Evolutionary conservation across 148 eudicot genomes (phyloP), one percentile per base, ranked within the genome.

Genomic region (Amaranthus palmeri): DNA sequence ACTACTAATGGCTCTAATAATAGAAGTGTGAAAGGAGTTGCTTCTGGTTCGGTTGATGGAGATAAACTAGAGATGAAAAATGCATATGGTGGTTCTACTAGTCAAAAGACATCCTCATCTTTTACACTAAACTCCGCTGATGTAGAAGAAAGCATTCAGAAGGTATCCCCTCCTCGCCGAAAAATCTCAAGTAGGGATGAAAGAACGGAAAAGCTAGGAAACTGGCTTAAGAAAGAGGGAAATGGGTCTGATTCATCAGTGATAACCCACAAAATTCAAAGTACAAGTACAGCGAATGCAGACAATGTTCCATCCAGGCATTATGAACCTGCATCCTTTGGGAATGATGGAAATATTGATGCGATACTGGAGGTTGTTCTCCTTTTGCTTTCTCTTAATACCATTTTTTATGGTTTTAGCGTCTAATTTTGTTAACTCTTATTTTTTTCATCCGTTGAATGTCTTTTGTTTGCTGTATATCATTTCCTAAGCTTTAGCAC

Each of bases 161-260:
- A 95, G 83, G 88, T 87, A 63, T 95, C 99, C 49, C 97, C 99
- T 72, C 97, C 99, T 61, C 91, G 91, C 64, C 84, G 92, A 72
- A 95, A 90, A 87, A 79, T 83, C 73, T 84, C 83, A 46, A 73
- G 79, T 60, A 86, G 89, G 75, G 98, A 91, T 81, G 98, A 93
- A 73, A 86, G 74, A 80, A 61, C 83, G 11, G 98, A 93, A 77
- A 89, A 86, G 81, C 77, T 72, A 2, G 96, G 85, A 57, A 85
- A 81, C 63, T 85, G 87, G 88, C 78, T 72, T 60, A 90, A 82
- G 78, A 89, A 73, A 68, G 98, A 91, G 54, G 79, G 74, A 72
- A 76, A 74, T 78, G 91, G 81, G 73, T 72, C 92, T 60, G 96
- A 89, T 71, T 73, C 72, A 45, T 73, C 88, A 36, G 70, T 89